These are phyloP conservation scores for Fusarium cyanostomum DNA, from an alignment of 2,329 filamentous ascomycete genomes.

Conservation along the genomic window DNA sequence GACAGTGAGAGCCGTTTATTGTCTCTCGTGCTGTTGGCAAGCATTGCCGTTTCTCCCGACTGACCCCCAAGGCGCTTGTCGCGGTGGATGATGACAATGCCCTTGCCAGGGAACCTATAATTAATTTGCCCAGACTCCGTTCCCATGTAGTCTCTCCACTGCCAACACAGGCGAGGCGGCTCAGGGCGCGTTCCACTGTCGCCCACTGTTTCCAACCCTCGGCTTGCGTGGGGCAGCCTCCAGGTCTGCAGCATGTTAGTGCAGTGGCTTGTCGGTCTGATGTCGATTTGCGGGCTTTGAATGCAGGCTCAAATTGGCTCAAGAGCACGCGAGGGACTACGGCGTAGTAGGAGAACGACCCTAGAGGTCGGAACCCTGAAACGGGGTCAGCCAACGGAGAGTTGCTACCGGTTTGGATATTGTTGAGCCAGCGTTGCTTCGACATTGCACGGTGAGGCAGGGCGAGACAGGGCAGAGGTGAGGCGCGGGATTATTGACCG, in stretches of 20 bases:
- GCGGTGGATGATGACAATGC: constrained; percentile 27
- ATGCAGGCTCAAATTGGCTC: constrained; percentile 29
- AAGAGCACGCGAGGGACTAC: constrained; percentile 29
- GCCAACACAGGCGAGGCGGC: constrained; percentile 30
- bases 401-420: constrained; percentile 5
- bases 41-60: constrained; percentile 35
- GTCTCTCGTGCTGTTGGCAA: constrained; percentile 13
- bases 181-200: constrained; percentile 23
- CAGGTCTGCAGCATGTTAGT: constrained; percentile 6
- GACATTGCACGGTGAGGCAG: constrained; percentile 6
- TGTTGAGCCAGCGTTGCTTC: neutral
- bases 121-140: constrained; percentile 39
- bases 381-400: constrained; percentile 15
- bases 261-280: constrained; percentile 22
- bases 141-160: constrained; percentile 16
- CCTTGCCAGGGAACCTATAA: constrained; percentile 32
- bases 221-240: constrained; percentile 28
- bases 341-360: constrained; percentile 1
- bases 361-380: constrained; percentile 6
- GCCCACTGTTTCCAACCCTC: constrained; percentile 14
- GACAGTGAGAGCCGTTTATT: neutral
- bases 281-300: constrained; percentile 17
- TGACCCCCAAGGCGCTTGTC: constrained; percentile 28
- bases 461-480: constrained; percentile 31
- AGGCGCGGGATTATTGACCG: constrained; percentile 27